A percentile compares a stretch with the other conserved stretches of the same genome.
Evolutionary conservation across 257 asterid genomes (phyloP).

Genomic region (Solanum chmielewskii): DNA sequence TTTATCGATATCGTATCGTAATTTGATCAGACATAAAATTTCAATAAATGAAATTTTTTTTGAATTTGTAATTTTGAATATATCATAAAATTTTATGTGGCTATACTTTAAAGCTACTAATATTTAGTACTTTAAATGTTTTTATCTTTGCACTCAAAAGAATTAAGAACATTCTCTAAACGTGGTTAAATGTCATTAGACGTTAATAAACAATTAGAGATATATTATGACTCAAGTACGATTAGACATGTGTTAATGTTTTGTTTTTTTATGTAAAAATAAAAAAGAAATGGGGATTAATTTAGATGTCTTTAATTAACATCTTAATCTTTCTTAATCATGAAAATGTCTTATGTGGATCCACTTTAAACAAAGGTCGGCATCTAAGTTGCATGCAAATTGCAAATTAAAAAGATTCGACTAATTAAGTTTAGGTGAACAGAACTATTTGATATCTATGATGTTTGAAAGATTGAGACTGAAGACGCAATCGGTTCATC

Average conservation of each 20-base stretch:
- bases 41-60: not conserved
- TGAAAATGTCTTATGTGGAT: not conserved
- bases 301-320: not conserved
- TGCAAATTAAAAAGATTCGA: not conserved
- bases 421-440: not conserved
- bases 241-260: not conserved
- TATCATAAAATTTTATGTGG: not conserved
- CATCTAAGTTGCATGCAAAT: slow-evolving; percentile 15
- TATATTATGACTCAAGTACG: not conserved
- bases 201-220: not conserved
- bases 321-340: not conserved
- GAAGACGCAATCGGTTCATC: not conserved
- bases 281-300: not conserved
- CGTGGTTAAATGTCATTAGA: not conserved
- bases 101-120: too few relatives aligned
- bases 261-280: not conserved
- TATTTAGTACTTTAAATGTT: not conserved
- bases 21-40: not conserved
- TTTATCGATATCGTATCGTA: too few relatives aligned
- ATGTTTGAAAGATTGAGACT: accelerated
- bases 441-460: not conserved
- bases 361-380: not conserved
- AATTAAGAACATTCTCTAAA: not conserved
- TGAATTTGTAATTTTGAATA: not conserved
- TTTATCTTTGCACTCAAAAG: not conserved